Conservation (phyloP, 164 flowering plant genomes). For the Buxus sempervirens region DNA sequence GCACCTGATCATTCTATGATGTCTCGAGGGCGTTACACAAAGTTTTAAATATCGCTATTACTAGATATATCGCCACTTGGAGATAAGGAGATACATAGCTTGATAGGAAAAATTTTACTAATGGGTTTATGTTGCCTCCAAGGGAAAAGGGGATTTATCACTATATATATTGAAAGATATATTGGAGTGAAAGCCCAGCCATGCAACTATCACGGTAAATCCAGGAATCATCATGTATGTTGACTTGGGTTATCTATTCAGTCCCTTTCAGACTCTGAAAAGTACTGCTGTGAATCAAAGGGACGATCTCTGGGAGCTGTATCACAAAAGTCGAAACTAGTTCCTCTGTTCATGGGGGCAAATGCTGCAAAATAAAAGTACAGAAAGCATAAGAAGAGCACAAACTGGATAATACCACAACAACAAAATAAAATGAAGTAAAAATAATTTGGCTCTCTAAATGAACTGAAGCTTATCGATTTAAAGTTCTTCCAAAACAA, state of each 20-base stretch:
- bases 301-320: slow-evolving; percentile 43
- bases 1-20: too few relatives aligned
- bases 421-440: not conserved
- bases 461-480: too few relatives aligned
- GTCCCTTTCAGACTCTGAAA: slow-evolving; percentile 31
- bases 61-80: too few relatives aligned
- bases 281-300: slow-evolving; percentile 53
- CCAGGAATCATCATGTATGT: not conserved
- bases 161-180: too few relatives aligned
- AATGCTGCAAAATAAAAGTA: slow-evolving; percentile 50
- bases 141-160: too few relatives aligned
- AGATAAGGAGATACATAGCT: too few relatives aligned
- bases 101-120: too few relatives aligned
- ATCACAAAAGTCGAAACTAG: slow-evolving; percentile 20
- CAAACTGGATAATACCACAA: not conserved
- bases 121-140: too few relatives aligned
- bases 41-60: too few relatives aligned
- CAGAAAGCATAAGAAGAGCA: not conserved
- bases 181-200: not conserved
- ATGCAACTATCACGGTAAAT: not conserved
- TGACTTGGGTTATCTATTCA: not conserved
- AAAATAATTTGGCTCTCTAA: not conserved
- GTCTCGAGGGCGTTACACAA: too few relatives aligned
- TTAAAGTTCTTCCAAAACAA: too few relatives aligned
- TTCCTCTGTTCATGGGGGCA: slow-evolving; percentile 67